Evolutionary conservation across 163 green algal species (phyloP), one percentile per base, ranked within the genome.

Genomic region (Volvox carteri): DNA sequence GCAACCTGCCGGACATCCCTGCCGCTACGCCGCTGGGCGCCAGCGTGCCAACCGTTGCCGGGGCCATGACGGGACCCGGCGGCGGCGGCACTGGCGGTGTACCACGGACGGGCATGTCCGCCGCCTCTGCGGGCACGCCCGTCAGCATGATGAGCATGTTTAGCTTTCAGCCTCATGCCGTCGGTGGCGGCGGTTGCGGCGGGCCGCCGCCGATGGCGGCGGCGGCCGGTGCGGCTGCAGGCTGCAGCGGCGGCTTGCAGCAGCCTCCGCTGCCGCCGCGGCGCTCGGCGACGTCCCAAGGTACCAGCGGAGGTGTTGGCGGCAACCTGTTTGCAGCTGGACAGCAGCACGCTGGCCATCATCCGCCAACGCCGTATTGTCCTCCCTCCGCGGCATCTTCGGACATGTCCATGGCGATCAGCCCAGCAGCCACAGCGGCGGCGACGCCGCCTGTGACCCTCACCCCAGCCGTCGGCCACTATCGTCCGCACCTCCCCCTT

Each of bases 1-100:
- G 90, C 5, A 85, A 93, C 90, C 80, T 93, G 25, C 86, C 80
- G 28, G 90, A 93, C 80, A 88, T 93, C 18, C 90, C 90, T 18
- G 90, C 90, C 0, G 85, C 79, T 58, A 93, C 90, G 0, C 90
- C 90, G 30, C 39, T 78, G 16, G 62, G 60, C 42, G 46, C 44
- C 21, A 37, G 18, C 14, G 37, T 39, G 78, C 21, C 39, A 25
- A 25, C 56, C 3, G 16, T 50, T 4, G 48, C 73, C 33, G 39
- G 28, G 16, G 5, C 44, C 23, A 41, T 80, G 73, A 60, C 73
- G 41, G 73, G 42, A 28, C 42, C 73, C 6, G 77, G 50, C 12
- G 52, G 35, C 52, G 50, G 52, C 52, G 52, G 21, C 19, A 41
- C 50, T 14, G 48, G 73, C 73, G 9, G 28, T 11, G 42, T 44